phyloP scores from a whole-genome alignment of 2,329 filamentous ascomycete species.

The Alternaria triticimaculans region DNA sequence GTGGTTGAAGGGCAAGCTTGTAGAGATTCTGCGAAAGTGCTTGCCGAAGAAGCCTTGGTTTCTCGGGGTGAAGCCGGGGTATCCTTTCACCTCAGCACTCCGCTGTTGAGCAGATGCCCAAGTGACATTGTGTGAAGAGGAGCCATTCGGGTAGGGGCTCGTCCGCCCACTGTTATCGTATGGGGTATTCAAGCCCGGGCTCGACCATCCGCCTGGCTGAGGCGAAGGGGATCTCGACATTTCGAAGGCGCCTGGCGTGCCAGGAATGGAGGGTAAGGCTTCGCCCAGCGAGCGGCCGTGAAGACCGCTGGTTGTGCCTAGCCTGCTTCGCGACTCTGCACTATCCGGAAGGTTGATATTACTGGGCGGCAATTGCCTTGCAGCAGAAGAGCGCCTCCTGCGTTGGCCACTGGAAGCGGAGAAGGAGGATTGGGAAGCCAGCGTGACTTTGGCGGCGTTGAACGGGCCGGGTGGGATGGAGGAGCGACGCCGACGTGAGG shows the following conservation, averaged over 20 bases:
- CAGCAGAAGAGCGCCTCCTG: slow-evolving; percentile 50
- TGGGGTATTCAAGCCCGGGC: slow-evolving; percentile 76
- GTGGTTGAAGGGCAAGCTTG: slow-evolving; percentile 73
- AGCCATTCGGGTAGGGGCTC: slow-evolving; percentile 66
- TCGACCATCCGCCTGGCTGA: slow-evolving; percentile 85
- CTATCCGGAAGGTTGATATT: slow-evolving; percentile 40
- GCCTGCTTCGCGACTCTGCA: slow-evolving; percentile 31
- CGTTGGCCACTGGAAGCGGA: slow-evolving; percentile 48
- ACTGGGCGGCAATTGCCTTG: slow-evolving; percentile 40
- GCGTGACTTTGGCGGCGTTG: slow-evolving; percentile 38
- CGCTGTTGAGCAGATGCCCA: slow-evolving; percentile 86
- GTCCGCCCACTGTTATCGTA: slow-evolving; percentile 68
- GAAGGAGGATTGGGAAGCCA: slow-evolving; percentile 49
- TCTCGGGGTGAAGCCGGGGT: slow-evolving; percentile 79
- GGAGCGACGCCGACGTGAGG: slow-evolving; percentile 29
- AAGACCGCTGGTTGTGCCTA: slow-evolving; percentile 43
- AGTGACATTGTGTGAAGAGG: slow-evolving; percentile 62
- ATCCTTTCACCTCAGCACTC: slow-evolving; percentile 74
- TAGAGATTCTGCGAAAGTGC: slow-evolving; percentile 81
- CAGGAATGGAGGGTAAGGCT: slow-evolving; percentile 47
- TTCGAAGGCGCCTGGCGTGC: slow-evolving; percentile 41
- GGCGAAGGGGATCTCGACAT: slow-evolving; percentile 94
- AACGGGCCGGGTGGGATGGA: slow-evolving; percentile 35
- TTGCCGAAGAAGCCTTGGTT: slow-evolving; percentile 87
- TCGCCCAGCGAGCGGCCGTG: slow-evolving; percentile 42